A percentile compares a stretch with the other conserved stretches of the same genome.
Conservation (phyloP, 306 rosid species). For the Cicer bijugum region DNA sequence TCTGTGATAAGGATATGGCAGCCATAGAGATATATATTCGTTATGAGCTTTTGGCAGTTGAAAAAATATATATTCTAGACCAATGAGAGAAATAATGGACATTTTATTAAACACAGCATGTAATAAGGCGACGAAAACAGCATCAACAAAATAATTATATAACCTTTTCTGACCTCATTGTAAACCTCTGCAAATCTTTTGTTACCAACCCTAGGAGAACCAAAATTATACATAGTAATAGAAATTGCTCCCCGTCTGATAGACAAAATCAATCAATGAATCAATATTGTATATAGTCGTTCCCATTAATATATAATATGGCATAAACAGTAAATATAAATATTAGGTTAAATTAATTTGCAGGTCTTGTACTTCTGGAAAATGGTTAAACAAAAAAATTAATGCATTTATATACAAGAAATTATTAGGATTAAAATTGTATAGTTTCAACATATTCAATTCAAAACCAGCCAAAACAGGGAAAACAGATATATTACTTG, state of each 20-base stretch:
- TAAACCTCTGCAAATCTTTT: conserved; percentile 84
- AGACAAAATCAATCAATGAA: conserved; percentile 29
- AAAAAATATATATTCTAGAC: neutral
- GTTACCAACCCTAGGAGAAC: conserved; percentile 99
- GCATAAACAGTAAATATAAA: neutral
- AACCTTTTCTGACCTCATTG: conserved; percentile 68
- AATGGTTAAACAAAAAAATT: neutral
- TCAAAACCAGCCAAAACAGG: neutral
- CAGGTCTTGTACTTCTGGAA: neutral
- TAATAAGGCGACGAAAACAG: conserved; percentile 27
- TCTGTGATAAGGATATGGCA: too few species aligned
- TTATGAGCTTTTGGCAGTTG: too few species aligned
- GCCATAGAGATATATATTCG: too few species aligned
- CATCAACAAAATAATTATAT: conserved; percentile 22
- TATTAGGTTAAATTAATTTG: neutral
- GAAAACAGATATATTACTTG: neutral
- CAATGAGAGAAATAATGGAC: conserved; percentile 21
- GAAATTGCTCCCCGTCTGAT: conserved; percentile 70
- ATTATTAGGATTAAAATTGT: neutral
- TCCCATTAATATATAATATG: conserved; percentile 17
- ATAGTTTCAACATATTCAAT: neutral
- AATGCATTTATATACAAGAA: neutral
- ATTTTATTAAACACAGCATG: conserved; percentile 34
- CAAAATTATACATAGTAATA: conserved; percentile 91
- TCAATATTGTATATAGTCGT: conserved; percentile 5